Base-by-base conservation (phyloP, 202 grass and related monocot genomes). In the Carex sylvatica region DNA sequence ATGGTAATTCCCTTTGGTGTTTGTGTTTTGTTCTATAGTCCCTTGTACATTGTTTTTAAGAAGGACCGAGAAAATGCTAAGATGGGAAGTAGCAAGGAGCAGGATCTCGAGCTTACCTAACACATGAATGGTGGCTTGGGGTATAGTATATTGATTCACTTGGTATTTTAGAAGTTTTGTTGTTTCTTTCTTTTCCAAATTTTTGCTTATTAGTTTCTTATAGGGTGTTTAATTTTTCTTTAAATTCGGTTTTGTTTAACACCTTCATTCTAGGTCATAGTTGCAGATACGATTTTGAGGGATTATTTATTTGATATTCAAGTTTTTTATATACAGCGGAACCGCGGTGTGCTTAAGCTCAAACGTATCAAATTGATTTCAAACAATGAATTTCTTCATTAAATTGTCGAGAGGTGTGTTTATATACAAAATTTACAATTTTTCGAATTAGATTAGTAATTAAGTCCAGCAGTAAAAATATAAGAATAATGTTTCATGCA, bases 11-110 rank as follows among this genome's bases (percentile, higher is more conserved):
- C 94, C 79, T 97, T 97, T 20, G 92, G 90, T 28, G 53, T 97
- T 11, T 97, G 94, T 54, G 83, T 86, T 61, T 60, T 97, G 35
- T 97, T 97, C 82, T 97, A 97, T 58, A 94, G 88, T 65, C 92
- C 94, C 9, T 30, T 97, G 83, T 97, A 94, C 61, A 15, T 94
- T 46, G 83, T 91, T 49, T 97, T 97, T 82, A 97, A 88, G 84
- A 79, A 47, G 0, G 90, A 94, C 10, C 81, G 92, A 44, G 94
- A 94, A 2, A 87, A 75, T 31, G 85, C 79, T 0, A 97, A 91
- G 51, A 10, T 87, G 6, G 61, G 85, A 20, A 89, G 31, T 70
- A 81, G 80, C 20, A 94, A 92, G 79, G 85, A 94, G 22, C 90
- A 84, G 79, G 85, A 88, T 20, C 67, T 92, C 28, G 70, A 74